phyloP scores from a whole-genome alignment of 805 yeast species.

The Hanseniaspora occidentalis region DNA sequence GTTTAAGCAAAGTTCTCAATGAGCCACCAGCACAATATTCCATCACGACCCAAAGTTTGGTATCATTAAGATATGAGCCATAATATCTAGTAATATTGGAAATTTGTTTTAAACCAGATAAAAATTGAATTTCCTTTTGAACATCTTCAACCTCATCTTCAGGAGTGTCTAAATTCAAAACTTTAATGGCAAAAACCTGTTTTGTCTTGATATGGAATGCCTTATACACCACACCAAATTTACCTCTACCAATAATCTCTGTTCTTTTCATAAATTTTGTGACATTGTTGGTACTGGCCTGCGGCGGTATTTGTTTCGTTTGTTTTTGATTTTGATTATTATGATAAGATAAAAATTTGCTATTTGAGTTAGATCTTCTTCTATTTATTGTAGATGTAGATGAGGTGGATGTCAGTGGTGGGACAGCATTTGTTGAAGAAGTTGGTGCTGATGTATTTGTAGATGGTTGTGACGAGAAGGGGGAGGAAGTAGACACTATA shows the following conservation, averaged over 20 bases:
- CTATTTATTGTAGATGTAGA: neutral
- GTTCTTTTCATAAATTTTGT: conserved; percentile 52
- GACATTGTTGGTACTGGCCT: conserved; percentile 14
- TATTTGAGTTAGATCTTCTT: neutral
- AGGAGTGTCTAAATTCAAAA: conserved; percentile 80
- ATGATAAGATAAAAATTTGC: too few species aligned
- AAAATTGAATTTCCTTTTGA: conserved; percentile 81
- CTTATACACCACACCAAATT: conserved; percentile 92
- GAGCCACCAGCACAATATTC: conserved; percentile 97
- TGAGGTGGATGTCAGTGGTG: neutral
- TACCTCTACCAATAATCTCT: conserved; percentile 91
- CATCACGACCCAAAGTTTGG: conserved; percentile 96
- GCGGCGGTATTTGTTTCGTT: conserved; percentile 6
- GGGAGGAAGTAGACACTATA: neutral
- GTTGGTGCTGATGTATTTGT: neutral
- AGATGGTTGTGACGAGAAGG: neutral
- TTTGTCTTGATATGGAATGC: conserved; percentile 61
- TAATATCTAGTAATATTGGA: conserved; percentile 91
- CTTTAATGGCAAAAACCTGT: conserved; percentile 84
- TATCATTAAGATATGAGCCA: conserved; percentile 76
- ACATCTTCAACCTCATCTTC: conserved; percentile 93
- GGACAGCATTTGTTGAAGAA: neutral
- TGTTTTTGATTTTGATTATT: neutral
- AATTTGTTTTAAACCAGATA: conserved; percentile 67
- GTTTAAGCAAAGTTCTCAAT: conserved; percentile 67